Conservation (phyloP, 306 rosid genomes). For the Malus sieversii region DNA sequence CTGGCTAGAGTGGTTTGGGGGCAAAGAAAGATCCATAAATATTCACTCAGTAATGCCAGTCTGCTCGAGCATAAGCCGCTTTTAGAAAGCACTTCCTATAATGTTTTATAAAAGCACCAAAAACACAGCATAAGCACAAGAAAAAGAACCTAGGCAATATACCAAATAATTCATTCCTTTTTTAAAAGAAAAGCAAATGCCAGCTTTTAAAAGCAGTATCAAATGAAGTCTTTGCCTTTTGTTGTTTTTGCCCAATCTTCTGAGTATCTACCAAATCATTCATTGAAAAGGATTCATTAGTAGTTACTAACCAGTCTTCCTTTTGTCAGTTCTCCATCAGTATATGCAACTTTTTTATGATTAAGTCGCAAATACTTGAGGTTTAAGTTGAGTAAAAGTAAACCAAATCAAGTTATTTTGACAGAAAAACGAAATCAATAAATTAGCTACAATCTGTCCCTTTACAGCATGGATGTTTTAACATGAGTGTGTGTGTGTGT, state of each 20-base stretch:
- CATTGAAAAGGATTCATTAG: background rate
- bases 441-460: background rate
- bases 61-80: background rate
- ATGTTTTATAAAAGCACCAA: background rate
- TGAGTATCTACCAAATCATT: background rate
- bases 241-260: background rate
- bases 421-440: background rate
- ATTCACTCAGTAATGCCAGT: too few species aligned
- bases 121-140: background rate
- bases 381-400: background rate
- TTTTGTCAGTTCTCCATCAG: background rate
- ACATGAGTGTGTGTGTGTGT: too few species aligned
- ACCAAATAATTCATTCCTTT: background rate
- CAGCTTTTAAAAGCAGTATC: background rate
- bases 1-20: background rate
- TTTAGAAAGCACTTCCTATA: background rate
- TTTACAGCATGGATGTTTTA: background rate
- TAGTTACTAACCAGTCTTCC: background rate
- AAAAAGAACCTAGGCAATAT: background rate
- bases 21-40: background rate
- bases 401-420: background rate
- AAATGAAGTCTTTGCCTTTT: background rate
- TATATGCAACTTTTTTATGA: background rate
- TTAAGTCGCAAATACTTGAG: background rate
- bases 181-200: background rate